Conservation (phyloP, 805 yeast species). For the Blastobotrys parvus region DNA sequence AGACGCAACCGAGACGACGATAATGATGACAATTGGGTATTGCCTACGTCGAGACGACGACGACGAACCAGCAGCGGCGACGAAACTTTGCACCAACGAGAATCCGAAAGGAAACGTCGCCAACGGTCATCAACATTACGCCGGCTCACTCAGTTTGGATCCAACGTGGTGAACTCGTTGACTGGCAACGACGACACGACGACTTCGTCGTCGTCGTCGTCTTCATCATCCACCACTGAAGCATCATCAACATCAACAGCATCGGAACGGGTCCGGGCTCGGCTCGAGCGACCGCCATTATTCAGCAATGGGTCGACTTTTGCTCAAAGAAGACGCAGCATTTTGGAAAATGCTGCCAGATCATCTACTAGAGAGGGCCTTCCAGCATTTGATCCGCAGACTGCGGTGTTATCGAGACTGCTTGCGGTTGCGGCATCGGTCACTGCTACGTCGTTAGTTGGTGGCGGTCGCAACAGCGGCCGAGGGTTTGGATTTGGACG, state of each 20-base stretch:
- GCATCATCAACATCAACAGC: neutral
- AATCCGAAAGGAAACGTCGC: conserved; percentile 1
- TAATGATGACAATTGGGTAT: neutral
- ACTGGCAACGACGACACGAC: neutral
- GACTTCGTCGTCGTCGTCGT: neutral
- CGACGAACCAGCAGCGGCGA: conserved; percentile 3
- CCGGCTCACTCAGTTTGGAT: conserved; percentile 5
- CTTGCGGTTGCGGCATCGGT: conserved; percentile 39
- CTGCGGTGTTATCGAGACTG: conserved; percentile 36
- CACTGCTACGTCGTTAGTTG: conserved; percentile 35
- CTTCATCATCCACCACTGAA: neutral
- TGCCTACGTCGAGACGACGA: conserved; percentile 2
- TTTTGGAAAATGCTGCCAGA: too few species aligned
- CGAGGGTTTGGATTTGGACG: conserved; percentile 9
- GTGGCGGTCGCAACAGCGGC: conserved; percentile 14
- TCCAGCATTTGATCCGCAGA: conserved; percentile 27
- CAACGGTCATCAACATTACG: conserved; percentile 1
- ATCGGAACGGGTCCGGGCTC: too few species aligned
- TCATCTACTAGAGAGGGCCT: too few species aligned
- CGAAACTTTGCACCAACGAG: neutral
- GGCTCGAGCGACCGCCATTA: too few species aligned
- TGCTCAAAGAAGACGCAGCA: too few species aligned
- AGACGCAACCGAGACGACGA: neutral
- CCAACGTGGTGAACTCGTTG: conserved; percentile 3
- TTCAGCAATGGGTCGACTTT: too few species aligned